phyloP scores from a whole-genome alignment of 192 early-diverging fungal genomes.

The Haplosporangium gracile region DNA sequence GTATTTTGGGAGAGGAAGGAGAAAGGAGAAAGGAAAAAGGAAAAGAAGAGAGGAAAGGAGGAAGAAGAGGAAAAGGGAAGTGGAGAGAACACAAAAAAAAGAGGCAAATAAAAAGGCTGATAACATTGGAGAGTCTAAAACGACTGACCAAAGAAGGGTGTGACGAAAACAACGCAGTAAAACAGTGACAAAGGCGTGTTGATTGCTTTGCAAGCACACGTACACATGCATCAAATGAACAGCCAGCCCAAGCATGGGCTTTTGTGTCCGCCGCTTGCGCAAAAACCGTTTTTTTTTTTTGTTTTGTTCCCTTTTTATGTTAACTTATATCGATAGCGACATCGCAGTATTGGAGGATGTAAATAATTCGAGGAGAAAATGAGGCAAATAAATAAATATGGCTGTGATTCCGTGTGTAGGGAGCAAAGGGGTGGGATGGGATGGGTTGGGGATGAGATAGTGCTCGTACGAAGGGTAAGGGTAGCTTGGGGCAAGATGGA shows the following conservation, averaged over 20 bases:
- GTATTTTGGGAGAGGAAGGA: neutral
- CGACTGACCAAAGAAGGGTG: neutral
- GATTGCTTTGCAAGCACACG: neutral
- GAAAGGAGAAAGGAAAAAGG: neutral
- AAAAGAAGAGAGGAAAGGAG: neutral
- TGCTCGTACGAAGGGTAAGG: too few species aligned
- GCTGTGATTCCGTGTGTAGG: neutral
- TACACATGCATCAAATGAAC: neutral
- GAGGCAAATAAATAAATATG: neutral
- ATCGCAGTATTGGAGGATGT: neutral
- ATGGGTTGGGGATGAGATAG: too few species aligned
- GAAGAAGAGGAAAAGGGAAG: neutral
- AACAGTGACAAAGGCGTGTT: neutral
- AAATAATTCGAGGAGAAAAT: neutral
- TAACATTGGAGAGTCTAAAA: neutral
- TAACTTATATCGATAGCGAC: neutral
- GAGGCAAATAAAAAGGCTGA: neutral
- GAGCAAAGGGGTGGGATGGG: too few species aligned
- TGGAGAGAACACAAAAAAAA: neutral
- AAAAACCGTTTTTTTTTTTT: neutral
- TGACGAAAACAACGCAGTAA: neutral
- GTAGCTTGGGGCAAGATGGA: too few species aligned
- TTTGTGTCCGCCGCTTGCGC: neutral
- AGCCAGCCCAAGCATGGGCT: neutral
- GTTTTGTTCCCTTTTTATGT: neutral